A percentile compares a stretch with the other conserved stretches of the same genome.
Conservation (phyloP, 306 rosid species). For the Vicia sativa region DNA sequence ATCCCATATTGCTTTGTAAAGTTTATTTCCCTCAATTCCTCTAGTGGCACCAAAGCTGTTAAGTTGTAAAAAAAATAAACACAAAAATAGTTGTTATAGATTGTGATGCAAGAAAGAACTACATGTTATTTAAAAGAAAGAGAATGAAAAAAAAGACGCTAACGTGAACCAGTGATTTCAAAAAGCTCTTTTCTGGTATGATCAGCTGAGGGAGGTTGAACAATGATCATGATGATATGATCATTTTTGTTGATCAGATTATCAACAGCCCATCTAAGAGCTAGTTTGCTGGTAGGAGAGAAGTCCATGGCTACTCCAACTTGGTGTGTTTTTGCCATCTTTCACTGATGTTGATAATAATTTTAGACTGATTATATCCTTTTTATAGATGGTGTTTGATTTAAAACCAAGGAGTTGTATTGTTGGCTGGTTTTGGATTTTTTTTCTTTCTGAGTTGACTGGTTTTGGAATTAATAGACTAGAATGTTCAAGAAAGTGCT, state of each 20-base stretch:
- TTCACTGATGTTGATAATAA: slow-evolving; percentile 14
- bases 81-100: neutral
- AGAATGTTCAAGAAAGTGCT: slow-evolving; percentile 40
- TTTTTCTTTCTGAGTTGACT: too few species aligned
- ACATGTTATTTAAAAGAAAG: neutral
- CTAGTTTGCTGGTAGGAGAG: slow-evolving; percentile 71
- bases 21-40: slow-evolving; percentile 65
- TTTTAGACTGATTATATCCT: neutral
- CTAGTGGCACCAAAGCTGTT: slow-evolving; percentile 80
- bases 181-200: slow-evolving; percentile 70
- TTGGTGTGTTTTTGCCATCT: slow-evolving; percentile 48
- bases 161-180: slow-evolving; percentile 65
- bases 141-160: neutral
- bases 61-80: neutral
- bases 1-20: slow-evolving; percentile 80
- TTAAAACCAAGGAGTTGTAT: neutral
- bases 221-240: slow-evolving; percentile 60
- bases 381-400: slow-evolving; percentile 18
- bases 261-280: slow-evolving; percentile 69
- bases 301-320: slow-evolving; percentile 79
- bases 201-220: slow-evolving; percentile 61
- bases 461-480: slow-evolving; percentile 1
- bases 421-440: slow-evolving; percentile 18
- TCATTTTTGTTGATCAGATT: slow-evolving; percentile 59
- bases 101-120: neutral